These are phyloP conservation scores for Chlorella vulgaris DNA, from an alignment of 139 green algal species.

Conservation along the genomic window DNA sequence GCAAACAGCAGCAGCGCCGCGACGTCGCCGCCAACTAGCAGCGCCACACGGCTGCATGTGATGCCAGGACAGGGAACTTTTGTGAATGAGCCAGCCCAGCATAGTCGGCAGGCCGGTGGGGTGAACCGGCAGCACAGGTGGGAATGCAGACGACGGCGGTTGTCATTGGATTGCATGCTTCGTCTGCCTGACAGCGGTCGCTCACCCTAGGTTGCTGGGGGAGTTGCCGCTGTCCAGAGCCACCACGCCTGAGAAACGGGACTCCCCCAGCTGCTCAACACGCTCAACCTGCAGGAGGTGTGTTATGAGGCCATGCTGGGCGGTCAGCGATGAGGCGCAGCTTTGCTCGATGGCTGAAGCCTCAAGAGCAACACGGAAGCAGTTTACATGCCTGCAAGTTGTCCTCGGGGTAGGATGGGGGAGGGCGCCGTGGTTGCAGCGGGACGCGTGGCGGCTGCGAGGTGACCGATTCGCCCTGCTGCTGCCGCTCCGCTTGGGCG, in stretches of 20 bases:
- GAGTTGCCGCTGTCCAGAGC: constrained; percentile 30
- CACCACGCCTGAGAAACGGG: constrained; percentile 32
- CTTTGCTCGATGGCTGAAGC: too few species aligned
- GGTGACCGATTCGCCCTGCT: constrained; percentile 13
- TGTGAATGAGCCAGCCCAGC: too few species aligned
- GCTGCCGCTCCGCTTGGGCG: constrained; percentile 15
- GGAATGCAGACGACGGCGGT: background rate
- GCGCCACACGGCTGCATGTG: constrained; percentile 6
- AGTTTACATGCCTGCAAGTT: background rate
- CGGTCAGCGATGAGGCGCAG: too few species aligned
- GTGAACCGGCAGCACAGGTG: too few species aligned
- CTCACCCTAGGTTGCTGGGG: constrained; percentile 15
- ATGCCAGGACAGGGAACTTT: too few species aligned
- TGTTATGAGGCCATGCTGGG: background rate
- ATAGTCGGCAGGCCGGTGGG: too few species aligned
- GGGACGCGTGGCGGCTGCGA: background rate
- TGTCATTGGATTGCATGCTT: too few species aligned
- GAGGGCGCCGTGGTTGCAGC: background rate
- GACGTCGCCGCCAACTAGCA: constrained; percentile 70
- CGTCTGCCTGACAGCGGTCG: too few species aligned
- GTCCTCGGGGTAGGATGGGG: background rate
- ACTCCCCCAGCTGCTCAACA: constrained; percentile 2
- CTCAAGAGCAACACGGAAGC: too few species aligned
- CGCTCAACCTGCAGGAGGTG: constrained; percentile 5
- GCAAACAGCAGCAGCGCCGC: constrained; percentile 77